A percentile compares a stretch with the other conserved stretches of the same genome.
Conservation (phyloP, 164 flowering plant genomes). For the Chimonanthus praecox region DNA sequence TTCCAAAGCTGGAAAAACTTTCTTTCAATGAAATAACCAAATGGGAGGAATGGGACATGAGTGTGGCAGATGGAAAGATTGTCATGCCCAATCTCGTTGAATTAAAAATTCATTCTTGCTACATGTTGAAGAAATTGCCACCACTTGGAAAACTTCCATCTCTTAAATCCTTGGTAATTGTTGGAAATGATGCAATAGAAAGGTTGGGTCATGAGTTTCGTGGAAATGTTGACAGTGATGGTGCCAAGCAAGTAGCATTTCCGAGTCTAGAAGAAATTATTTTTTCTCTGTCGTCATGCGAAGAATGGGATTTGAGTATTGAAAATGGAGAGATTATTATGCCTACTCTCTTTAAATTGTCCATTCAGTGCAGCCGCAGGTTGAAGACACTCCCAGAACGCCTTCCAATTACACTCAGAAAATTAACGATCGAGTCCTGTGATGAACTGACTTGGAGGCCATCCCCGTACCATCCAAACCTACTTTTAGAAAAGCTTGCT, state of each 20-base stretch:
- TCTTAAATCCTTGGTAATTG: conserved; percentile 6
- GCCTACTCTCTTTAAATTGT: not conserved
- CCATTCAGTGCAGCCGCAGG: not conserved
- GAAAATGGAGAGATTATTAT: not conserved
- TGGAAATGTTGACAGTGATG: not conserved
- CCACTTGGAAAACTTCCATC: conserved; percentile 1
- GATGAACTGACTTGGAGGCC: not conserved
- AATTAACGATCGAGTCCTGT: not conserved
- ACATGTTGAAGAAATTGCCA: conserved; percentile 8
- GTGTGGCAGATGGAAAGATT: not conserved
- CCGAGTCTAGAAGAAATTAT: not conserved
- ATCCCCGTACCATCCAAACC: not conserved
- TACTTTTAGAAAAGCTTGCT: not conserved
- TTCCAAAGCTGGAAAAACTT: conserved; percentile 1
- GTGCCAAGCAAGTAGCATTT: not conserved
- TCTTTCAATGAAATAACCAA: not conserved
- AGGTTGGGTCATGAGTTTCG: conserved; percentile 4
- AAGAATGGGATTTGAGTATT: not conserved
- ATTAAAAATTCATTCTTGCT: not conserved
- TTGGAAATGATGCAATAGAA: conserved; percentile 4
- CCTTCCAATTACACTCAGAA: not conserved
- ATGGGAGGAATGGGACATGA: conserved; percentile 9
- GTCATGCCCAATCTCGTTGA: conserved; percentile 2
- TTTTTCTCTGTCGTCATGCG: not conserved
- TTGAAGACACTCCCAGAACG: conserved; percentile 1